These are phyloP conservation scores for Neurospora sp. DNA, from an alignment of 495 filamentous ascomycete genomes.

Conservation along the genomic window DNA sequence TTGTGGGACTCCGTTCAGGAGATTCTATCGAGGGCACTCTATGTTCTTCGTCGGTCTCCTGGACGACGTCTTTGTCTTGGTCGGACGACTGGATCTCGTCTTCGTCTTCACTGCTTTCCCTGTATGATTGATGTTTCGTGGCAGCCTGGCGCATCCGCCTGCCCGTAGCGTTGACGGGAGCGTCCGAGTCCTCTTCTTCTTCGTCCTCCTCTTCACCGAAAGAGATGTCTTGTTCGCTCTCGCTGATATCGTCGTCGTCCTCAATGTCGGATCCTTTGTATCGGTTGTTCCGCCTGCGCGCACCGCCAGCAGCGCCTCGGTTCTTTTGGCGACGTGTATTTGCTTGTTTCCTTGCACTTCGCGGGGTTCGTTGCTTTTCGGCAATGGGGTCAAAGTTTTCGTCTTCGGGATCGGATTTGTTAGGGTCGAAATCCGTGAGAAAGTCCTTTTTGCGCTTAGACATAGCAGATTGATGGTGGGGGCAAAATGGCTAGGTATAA, in stretches of 20 bases:
- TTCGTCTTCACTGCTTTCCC: constrained; percentile 34
- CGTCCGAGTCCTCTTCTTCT: constrained; percentile 50
- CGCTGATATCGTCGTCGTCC: constrained; percentile 48
- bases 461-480: background rate
- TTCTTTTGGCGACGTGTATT: constrained; percentile 25
- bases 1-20: constrained; percentile 4
- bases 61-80: constrained; percentile 17
- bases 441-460: constrained; percentile 52
- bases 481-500: background rate
- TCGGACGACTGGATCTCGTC: constrained; percentile 23
- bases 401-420: constrained; percentile 77
- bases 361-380: constrained; percentile 29
- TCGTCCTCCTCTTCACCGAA: constrained; percentile 48
- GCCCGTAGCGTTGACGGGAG: constrained; percentile 57
- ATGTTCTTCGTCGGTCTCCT: background rate
- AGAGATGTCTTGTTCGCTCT: constrained; percentile 50
- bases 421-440: constrained; percentile 64
- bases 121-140: constrained; percentile 34
- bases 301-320: constrained; percentile 15
- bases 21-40: background rate
- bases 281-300: constrained; percentile 36
- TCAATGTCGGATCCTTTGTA: constrained; percentile 56
- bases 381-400: constrained; percentile 55
- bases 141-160: constrained; percentile 56
- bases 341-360: constrained; percentile 25